Base-by-base conservation (phyloP, 2,329 filamentous ascomycete genomes). In the Paramyrothecium roridum region DNA sequence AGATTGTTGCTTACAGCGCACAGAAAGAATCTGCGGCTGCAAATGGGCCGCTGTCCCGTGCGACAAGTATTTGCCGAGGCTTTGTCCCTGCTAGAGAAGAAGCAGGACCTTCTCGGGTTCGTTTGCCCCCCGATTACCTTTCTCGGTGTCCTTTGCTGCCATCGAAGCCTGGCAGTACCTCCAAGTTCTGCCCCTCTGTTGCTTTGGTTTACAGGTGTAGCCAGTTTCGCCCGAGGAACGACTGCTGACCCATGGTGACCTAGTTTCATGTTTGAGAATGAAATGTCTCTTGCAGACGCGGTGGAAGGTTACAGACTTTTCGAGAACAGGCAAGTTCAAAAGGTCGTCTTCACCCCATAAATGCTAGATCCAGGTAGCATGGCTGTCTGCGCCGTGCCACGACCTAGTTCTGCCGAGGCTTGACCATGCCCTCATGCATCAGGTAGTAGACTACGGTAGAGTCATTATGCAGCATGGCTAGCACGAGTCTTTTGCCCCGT, bases 401-500 rank as follows among this genome's bases (percentile, higher is more conserved):
- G 21, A 21, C 22, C 80, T 75, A 93, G 69, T 95, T 95, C 70
- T 93, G 90, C 55, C 90, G 80, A 22, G 90, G 90, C 76, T 93
- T 95, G 53, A 93, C 89, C 60, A 93, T 85, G n/a, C 90, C 90
- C 70, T 93, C 89, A 65, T 93, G 90, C 69, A 93, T 84, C 59
- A 93, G 81, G 67, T 95, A 95, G 73, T 93, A 95, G 45, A 91
- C 88, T 19, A 95, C 81, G 0, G 90, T 93, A 60, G 90, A 93
- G 72, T 95, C 90, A 63, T 89, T 85, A 67, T 91, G 87, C 50
- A 91, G 76, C 3, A 87, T 89, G 17, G 88, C 89, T 52, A 95
- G 76, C n/a, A 93, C 67, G 12, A 93, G 70, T 57, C 90, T 79
- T 76, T 93, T 93, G 50, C 76, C 76, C 19, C 82, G 76, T 71